These are phyloP conservation scores for Aureobasidium sp. DNA, from an alignment of 2,329 filamentous ascomycete genomes.

Conservation along the genomic window DNA sequence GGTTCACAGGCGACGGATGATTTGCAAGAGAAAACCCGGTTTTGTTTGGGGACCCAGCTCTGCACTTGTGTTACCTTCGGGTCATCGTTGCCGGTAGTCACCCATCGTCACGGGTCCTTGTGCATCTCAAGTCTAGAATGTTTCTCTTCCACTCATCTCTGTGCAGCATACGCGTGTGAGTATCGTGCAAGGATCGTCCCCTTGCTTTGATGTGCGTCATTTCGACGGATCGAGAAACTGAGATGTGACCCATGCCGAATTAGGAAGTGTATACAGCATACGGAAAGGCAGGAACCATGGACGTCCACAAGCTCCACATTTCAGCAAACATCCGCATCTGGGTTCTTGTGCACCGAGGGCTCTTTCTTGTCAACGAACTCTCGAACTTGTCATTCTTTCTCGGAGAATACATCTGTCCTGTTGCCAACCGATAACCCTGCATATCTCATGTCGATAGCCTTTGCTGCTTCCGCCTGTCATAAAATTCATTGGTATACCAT, in stretches of 20 bases:
- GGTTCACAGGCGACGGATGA: not conserved
- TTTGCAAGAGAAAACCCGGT: constrained; percentile 1
- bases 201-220: not conserved
- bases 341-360: not conserved
- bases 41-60: not conserved
- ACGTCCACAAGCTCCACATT: not conserved
- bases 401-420: not conserved
- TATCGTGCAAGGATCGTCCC: not conserved
- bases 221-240: not conserved
- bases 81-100: not conserved
- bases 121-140: not conserved
- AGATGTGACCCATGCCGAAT: not conserved
- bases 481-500: not conserved
- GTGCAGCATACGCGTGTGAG: not conserved
- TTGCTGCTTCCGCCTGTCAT: not conserved
- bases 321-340: not conserved
- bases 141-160: not conserved
- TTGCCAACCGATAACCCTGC: not conserved
- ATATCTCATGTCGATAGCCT: not conserved
- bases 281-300: not conserved
- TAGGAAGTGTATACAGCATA: not conserved
- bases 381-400: not conserved
- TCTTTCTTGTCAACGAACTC: not conserved
- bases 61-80: not conserved
- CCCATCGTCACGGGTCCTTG: not conserved